Evolutionary conservation across 495 filamentous ascomycete species (phyloP).

Genomic region (Choiromyces venosus): DNA sequence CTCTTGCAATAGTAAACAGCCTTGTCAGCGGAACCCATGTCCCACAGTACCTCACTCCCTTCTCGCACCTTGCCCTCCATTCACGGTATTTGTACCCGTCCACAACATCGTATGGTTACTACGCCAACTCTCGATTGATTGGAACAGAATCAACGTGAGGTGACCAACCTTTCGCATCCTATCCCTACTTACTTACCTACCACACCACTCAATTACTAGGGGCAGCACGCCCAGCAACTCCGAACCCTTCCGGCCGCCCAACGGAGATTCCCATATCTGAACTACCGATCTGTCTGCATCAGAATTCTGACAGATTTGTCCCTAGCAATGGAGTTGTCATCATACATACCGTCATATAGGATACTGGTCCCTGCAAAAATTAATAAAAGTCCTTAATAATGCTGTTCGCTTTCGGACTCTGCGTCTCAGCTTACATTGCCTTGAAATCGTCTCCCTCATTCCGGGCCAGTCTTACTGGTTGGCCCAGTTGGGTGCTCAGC

Average conservation of each 20-base stretch:
- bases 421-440: not conserved
- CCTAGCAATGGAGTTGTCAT: not conserved
- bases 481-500: not conserved
- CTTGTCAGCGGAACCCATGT: not conserved
- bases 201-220: not conserved
- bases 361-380: not conserved
- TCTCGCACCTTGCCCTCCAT: not conserved
- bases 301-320: slow-evolving; percentile 1
- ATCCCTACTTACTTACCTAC: too few relatives aligned
- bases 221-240: not conserved
- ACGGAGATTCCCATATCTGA: not conserved
- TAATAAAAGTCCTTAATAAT: not conserved
- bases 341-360: not conserved
- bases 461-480: not conserved
- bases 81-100: not conserved
- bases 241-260: not conserved
- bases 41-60: not conserved
- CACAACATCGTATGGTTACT: not conserved
- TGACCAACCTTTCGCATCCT: not conserved
- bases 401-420: not conserved
- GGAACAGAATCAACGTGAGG: not conserved
- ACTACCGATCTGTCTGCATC: not conserved
- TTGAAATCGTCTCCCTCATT: not conserved
- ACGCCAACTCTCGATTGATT: not conserved
- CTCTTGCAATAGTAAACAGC: not conserved